These are phyloP conservation scores for Magnolia sinica DNA, from an alignment of 164 flowering plant species.

Conservation along the genomic window DNA sequence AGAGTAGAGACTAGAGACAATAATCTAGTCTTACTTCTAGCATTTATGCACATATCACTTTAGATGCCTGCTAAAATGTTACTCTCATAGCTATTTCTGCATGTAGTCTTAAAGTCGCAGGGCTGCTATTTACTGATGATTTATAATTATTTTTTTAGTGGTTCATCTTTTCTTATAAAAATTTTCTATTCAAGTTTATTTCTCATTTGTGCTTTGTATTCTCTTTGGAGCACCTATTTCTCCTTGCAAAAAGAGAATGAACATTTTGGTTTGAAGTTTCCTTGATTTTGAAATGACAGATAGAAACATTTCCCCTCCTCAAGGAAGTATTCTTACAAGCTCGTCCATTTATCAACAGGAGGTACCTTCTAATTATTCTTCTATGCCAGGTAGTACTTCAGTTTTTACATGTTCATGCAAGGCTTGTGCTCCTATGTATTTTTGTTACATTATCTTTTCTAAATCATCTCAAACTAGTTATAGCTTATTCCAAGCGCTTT, in stretches of 20 bases:
- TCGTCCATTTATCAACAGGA: conserved; percentile 89
- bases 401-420: conserved; percentile 44
- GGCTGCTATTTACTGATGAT: neutral
- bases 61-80: neutral
- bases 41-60: neutral
- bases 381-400: conserved; percentile 88
- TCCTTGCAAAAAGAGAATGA: no score
- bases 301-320: conserved; percentile 25
- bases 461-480: neutral
- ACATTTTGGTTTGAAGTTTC: neutral
- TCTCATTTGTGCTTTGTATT: no score
- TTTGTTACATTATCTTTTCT: conserved; percentile 10
- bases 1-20: no score
- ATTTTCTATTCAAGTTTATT: no score
- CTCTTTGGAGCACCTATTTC: no score
- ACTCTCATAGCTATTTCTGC: neutral
- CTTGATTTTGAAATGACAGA: conserved; percentile 14
- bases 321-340: conserved; percentile 37
- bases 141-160: neutral
- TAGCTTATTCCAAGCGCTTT: neutral
- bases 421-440: conserved; percentile 26
- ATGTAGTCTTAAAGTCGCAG: neutral
- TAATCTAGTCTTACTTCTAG: no score
- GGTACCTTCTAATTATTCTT: conserved; percentile 99
- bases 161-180: neutral